Evolutionary conservation across 306 rosid species (phyloP).

Genomic region (Begonia loranthoides): DNA sequence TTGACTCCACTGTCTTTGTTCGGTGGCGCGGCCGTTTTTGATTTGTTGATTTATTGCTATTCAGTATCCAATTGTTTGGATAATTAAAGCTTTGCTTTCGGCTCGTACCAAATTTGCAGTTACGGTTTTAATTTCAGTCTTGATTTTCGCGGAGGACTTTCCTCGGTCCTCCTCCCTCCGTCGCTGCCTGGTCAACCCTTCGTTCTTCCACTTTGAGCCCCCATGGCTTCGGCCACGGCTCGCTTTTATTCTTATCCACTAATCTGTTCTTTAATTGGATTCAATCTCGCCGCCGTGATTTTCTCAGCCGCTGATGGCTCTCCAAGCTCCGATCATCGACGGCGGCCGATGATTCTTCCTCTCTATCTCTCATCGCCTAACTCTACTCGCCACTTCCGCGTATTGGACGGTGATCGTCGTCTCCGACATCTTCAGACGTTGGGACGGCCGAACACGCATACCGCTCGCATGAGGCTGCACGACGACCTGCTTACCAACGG

Average conservation of each 20-base stretch:
- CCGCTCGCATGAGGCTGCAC: conserved; percentile 35
- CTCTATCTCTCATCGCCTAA: conserved; percentile 19
- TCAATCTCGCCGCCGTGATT: conserved; percentile 1
- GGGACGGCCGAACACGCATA: conserved; percentile 10
- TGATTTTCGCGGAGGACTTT: conserved; percentile 11
- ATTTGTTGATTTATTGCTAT: too few relatives aligned
- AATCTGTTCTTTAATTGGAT: conserved; percentile 3
- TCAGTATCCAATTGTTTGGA: too few relatives aligned
- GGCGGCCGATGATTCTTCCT: conserved; percentile 32
- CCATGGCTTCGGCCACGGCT: conserved; percentile 15
- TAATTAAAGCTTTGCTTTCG: too few relatives aligned
- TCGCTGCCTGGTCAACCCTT: background rate
- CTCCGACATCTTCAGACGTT: conserved; percentile 25
- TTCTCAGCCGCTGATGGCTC: conserved; percentile 7
- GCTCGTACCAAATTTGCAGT: too few relatives aligned
- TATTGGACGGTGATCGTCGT: conserved; percentile 14
- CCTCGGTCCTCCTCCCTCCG: conserved; percentile 17
- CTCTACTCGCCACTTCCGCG: conserved; percentile 9
- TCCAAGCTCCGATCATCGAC: conserved; percentile 7
- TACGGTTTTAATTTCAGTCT: too few relatives aligned
- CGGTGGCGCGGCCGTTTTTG: too few relatives aligned
- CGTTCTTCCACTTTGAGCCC: background rate
- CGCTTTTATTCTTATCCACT: conserved; percentile 1
- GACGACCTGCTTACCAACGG: conserved; percentile 44
- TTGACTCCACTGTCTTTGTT: too few relatives aligned